Base-by-base conservation (phyloP, 202 grass and related monocot genomes). In the Dendrocalamus latiflorus region DNA sequence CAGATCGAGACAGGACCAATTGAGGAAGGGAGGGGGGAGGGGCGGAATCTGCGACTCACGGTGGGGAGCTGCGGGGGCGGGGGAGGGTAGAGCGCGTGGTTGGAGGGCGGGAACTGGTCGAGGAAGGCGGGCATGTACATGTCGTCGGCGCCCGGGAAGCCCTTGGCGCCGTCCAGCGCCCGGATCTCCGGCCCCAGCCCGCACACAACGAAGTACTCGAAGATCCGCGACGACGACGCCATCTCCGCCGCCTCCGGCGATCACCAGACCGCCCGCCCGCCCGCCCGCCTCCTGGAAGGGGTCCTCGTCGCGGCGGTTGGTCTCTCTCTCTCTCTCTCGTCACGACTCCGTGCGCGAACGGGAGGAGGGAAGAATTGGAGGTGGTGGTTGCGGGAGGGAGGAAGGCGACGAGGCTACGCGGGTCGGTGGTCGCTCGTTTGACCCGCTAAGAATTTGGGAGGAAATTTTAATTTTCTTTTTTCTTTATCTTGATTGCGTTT, bases 171-270 rank as follows among this genome's bases (percentile, higher is more conserved):
- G 64, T 98, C 92, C 70, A 98, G 77, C 7, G 93, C 68, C 71
- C 81, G 89, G 89, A 98, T 98, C 79, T 98, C 96, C 64, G 96
- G 93, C 6, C 96, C 96, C 85, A 99, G 81, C 30, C 96, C 96
- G 81, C 96, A 99, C 81, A 99, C 96, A 55, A 99, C 96, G 87
- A 95, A 99, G 79, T 99, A 99, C 81, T 99, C 96, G 85, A 99
- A 95, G 81, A 99, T 88, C 78, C 85, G 83, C 47, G 88, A 69
- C 61, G 79, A 48, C n/a, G 80, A 61, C 47, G 75, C 62, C 88
- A 86, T 86, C 59, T 60, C 84, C 34, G n/a, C 30, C 38, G 72
- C 34, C 36, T 47, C 78, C 71, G 42, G 85, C 5, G 43, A 83
- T 83, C 84, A 53, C 61, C 49, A 48, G 48, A 11, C 55, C 43